Percentiles rank a stretch among this genome's conserved stretches.
Conservation (phyloP, 768 basidiomycete genomes). For the Pulveroboletus frians region DNA sequence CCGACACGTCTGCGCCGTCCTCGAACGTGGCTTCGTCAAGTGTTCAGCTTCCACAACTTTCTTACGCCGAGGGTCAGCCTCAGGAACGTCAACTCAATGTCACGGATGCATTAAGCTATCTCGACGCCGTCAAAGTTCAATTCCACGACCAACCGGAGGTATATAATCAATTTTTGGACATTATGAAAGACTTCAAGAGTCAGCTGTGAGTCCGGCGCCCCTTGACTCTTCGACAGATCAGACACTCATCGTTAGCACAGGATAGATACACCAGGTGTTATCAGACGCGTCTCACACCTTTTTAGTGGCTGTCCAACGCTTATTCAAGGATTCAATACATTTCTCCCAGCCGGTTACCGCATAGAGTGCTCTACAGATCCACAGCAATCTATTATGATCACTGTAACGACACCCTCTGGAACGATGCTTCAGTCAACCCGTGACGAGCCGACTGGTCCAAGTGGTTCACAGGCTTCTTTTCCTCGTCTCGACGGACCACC, state of each 20-base stretch:
- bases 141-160: constrained; percentile 57
- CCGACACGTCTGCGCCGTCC: constrained; percentile 7
- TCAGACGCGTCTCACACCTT: constrained; percentile 87
- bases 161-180: constrained; percentile 60
- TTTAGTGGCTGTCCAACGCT: constrained; percentile 87
- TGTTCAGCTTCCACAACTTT: constrained; percentile 17
- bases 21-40: constrained; percentile 2
- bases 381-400: constrained; percentile 63
- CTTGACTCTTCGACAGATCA: neutral
- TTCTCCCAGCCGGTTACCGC: constrained; percentile 89
- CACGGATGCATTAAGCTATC: constrained; percentile 56
- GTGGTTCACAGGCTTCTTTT: constrained; percentile 34
- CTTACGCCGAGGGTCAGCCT: constrained; percentile 24
- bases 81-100: constrained; percentile 51
- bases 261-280: constrained; percentile 97
- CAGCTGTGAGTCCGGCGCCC: constrained; percentile 39
- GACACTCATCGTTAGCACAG: constrained; percentile 36
- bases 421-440: constrained; percentile 52
- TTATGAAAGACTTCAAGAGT: constrained; percentile 75
- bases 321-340: constrained; percentile 98
- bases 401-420: constrained; percentile 72
- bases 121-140: constrained; percentile 60
- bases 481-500: constrained; percentile 17
- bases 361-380: constrained; percentile 74
- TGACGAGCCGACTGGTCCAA: constrained; percentile 38